Evolutionary conservation across 371 early-diverging fungal genomes (phyloP).

Genomic region (Batkoa obscura): DNA sequence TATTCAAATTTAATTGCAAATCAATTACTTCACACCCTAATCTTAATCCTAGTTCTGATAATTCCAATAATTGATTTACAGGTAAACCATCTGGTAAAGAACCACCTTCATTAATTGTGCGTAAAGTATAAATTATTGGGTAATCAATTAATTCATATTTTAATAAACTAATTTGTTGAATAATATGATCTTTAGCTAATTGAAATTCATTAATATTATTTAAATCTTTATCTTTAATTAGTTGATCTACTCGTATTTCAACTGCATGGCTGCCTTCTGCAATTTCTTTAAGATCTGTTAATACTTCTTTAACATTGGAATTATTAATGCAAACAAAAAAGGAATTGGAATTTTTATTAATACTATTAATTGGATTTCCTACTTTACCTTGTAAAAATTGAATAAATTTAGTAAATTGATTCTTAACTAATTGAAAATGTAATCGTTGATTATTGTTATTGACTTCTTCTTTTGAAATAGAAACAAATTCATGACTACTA

Average conservation of each 20-base stretch:
- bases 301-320: constrained; percentile 34
- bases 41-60: constrained; percentile 44
- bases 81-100: constrained; percentile 48
- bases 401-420: constrained; percentile 45
- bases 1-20: constrained; percentile 47
- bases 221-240: constrained; percentile 17
- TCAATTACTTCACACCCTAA: constrained; percentile 92
- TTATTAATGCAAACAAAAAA: constrained; percentile 82
- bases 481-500: constrained; percentile 61
- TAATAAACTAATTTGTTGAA: constrained; percentile 55
- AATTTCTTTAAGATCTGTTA: constrained; percentile 26
- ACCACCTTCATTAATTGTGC: constrained; percentile 76
- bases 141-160: constrained; percentile 37
- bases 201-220: background rate
- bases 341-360: no score
- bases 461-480: constrained; percentile 1
- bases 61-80: constrained; percentile 28
- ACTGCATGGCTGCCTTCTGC: constrained; percentile 72
- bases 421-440: constrained; percentile 41
- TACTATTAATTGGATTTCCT: constrained; percentile 21
- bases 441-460: no score
- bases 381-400: constrained; percentile 28
- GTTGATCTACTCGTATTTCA: constrained; percentile 83
- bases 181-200: constrained; percentile 29
- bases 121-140: constrained; percentile 86